Conservation (phyloP, 148 eudicot species). For the Drosera capensis region DNA sequence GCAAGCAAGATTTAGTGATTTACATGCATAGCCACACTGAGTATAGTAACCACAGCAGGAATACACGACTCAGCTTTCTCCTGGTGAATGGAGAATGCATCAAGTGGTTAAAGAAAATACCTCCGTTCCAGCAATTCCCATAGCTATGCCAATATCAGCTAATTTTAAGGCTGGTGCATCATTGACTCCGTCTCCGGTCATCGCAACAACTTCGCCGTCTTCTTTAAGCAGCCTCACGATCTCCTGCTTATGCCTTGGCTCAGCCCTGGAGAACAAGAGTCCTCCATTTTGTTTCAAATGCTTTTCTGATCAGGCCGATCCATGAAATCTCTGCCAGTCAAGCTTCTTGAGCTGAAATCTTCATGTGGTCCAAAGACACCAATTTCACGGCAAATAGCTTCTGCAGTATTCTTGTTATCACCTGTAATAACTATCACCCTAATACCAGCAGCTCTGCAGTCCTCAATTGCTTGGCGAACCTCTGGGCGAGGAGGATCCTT, state of each 20-base stretch:
- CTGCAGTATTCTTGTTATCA: slow-evolving; percentile 40
- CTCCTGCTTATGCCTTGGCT: slow-evolving; percentile 44
- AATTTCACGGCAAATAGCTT: slow-evolving; percentile 45
- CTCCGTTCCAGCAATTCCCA: slow-evolving; percentile 53
- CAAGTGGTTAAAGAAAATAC: no score
- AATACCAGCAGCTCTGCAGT: slow-evolving; percentile 42
- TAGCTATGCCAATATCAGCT: slow-evolving; percentile 46
- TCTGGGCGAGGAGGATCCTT: slow-evolving; percentile 45
- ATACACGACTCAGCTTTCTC: not conserved
- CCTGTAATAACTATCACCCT: slow-evolving; percentile 45
- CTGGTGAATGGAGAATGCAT: not conserved
- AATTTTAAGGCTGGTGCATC: slow-evolving; percentile 47
- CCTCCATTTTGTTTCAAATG: slow-evolving; percentile 32
- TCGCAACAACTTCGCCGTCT: slow-evolving; percentile 44
- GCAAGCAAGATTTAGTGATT: no score
- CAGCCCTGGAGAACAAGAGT: slow-evolving; percentile 49
- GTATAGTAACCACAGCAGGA: no score
- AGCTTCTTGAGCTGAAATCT: slow-evolving; percentile 24
- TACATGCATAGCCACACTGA: no score
- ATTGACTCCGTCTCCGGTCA: slow-evolving; percentile 53
- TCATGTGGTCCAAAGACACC: slow-evolving; percentile 30
- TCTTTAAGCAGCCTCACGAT: slow-evolving; percentile 43
- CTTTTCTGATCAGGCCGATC: slow-evolving; percentile 16
- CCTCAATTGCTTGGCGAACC: slow-evolving; percentile 35
- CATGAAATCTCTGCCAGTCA: slow-evolving; percentile 36